phyloP scores from a whole-genome alignment of 2,329 filamentous ascomycete species.

The Aspergillus cejpii region DNA sequence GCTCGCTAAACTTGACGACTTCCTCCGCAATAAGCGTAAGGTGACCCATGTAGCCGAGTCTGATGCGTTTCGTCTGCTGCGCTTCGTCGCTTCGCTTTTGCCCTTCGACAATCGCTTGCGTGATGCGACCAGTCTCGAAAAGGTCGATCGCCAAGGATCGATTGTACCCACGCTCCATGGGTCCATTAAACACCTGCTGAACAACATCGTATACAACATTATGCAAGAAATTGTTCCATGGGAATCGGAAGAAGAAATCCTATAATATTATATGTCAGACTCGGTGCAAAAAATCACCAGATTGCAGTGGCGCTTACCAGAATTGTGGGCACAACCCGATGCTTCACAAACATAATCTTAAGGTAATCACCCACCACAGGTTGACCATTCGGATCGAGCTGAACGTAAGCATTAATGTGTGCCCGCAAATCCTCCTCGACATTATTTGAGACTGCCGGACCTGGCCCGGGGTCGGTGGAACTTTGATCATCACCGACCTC shows the following conservation, averaged over 20 bases:
- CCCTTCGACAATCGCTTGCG: constrained; percentile 83
- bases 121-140: constrained; percentile 85
- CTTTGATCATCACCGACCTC: constrained; percentile 14
- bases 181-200: constrained; percentile 97
- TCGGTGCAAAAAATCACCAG: not conserved
- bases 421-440: constrained; percentile 21
- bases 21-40: constrained; percentile 95
- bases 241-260: constrained; percentile 97
- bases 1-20: constrained; percentile 95
- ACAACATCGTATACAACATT: constrained; percentile 99
- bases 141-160: constrained; percentile 82
- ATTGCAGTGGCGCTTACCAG: constrained; percentile 55
- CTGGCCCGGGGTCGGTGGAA: constrained; percentile 11
- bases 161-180: constrained; percentile 94
- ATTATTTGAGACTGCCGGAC: constrained; percentile 18
- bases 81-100: constrained; percentile 81
- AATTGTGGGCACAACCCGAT: constrained; percentile 91
- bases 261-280: constrained; percentile 32
- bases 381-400: constrained; percentile 55
- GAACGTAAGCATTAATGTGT: constrained; percentile 40
- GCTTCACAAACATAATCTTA: constrained; percentile 93
- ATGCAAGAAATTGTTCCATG: constrained; percentile 99
- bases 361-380: constrained; percentile 90
- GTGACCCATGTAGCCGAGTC: constrained; percentile 97
- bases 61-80: constrained; percentile 74